Evolutionary conservation across 768 basidiomycete species (phyloP), one percentile per base, ranked within the genome.

Genomic region (Suillus paluster): DNA sequence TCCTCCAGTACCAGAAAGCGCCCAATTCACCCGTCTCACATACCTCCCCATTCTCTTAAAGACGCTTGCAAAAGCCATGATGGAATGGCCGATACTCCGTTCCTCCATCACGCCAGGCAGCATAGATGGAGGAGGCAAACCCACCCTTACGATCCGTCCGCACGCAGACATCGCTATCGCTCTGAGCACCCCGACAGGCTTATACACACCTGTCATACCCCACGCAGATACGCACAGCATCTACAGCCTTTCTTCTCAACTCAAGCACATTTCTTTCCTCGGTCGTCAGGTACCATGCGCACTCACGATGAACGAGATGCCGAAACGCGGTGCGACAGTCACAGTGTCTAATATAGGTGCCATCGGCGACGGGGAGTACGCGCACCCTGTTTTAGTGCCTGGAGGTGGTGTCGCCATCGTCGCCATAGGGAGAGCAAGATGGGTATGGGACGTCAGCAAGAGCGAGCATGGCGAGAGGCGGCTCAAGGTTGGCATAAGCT

Each of bases 391-490:
- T 50, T 80, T 95, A 2, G 86, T 94, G 0, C 89, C 88, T 0
- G 92, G 92, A 0, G 92, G 92, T 0, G 94, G 94, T 0, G 85
- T 95, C 0, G 92, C 91, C 12, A 94, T 95, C 61, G 92, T 92
- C 2, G 93, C 91, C 3, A 78, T 95, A 10, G 93, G 93, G 3
- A 74, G 89, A 30, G 90, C 91, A 11, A 85, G 85, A 68, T 93
- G 90, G 92, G 83, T 84, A 8, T 87, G 85, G 84, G 90, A 91
- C 65, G 87, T 90, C 46, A 80, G 80, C 58, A 46, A 57, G 21
- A 46, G 53, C 7, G 57, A 49, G 2, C 30, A 19, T 17, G 85
- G 86, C 1, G 81, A 83, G 66, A 76, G 85, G 63, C 78, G 87
- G 66, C 72, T 90, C 42, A 83, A 83, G 76, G 71, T 89, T 42